These are phyloP conservation scores for Corylus avellana DNA, from an alignment of 306 rosid genomes.

Conservation along the genomic window DNA sequence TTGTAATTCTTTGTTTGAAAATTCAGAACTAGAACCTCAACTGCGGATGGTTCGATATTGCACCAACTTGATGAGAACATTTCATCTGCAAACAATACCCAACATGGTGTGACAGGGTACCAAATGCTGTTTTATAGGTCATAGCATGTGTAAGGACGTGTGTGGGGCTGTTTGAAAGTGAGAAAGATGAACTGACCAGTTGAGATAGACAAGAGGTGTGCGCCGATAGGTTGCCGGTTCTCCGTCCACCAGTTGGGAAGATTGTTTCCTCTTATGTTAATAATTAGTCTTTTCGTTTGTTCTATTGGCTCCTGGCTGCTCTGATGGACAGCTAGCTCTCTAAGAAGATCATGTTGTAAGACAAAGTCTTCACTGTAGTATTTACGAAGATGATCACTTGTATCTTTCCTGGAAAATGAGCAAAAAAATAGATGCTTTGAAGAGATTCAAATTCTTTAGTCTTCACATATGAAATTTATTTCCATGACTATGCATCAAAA, in stretches of 20 bases:
- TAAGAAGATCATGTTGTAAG: conserved; percentile 55
- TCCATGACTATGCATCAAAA: not conserved
- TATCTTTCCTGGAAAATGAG: conserved; percentile 40
- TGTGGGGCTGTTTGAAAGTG: not conserved
- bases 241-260: conserved; percentile 61
- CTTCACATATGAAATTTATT: not conserved
- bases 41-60: conserved; percentile 44
- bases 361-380: conserved; percentile 50
- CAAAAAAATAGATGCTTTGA: not conserved
- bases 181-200: conserved; percentile 47
- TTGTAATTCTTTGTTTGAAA: conserved; percentile 31
- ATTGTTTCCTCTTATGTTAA: conserved; percentile 43
- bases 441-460: not conserved
- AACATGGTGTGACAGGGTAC: conserved; percentile 4
- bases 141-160: not conserved
- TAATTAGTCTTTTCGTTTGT: conserved; percentile 44
- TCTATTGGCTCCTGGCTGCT: conserved; percentile 26
- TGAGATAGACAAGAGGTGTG: conserved; percentile 56
- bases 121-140: not conserved
- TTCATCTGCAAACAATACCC: conserved; percentile 53
- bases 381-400: conserved; percentile 21
- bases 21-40: conserved; percentile 60
- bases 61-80: conserved; percentile 44
- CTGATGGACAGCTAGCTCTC: conserved; percentile 58
- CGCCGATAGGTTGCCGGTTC: conserved; percentile 34